Base-by-base conservation (phyloP, 2,329 filamentous ascomycete species). In the Ampelomyces quisqualis region DNA sequence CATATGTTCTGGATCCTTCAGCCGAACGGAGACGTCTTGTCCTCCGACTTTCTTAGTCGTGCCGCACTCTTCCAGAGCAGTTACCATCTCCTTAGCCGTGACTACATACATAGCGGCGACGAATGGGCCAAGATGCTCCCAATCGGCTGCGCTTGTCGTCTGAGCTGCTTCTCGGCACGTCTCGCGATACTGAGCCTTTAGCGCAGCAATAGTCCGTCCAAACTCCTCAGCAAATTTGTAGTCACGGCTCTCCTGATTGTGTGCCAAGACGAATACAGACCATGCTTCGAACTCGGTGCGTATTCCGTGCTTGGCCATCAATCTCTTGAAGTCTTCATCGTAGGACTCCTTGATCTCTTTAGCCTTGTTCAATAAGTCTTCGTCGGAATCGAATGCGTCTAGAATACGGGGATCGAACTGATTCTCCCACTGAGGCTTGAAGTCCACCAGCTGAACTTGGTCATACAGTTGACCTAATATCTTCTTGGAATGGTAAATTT, bases 161-260 rank as follows among this genome's bases (percentile, higher is more conserved):
- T 83, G 86, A 1, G 83, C 83, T 42, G 78, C 77, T 21, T 82
- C 74, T 37, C 80, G 78, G 57, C 88, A 90, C 5, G 80, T 66
- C 0, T 79, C 75, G 7, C 81, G 80, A 67, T 88, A 93, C 6
- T 81, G 76, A 6, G 85, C 74, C 57, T 84, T 88, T 19, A 97
- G 71, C 0, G 75, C 73, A 1, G 73, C 73, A 1, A 85, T 79
- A 14, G 91, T 80, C 4, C 76, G 74, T 0, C 86, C 86, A 21
- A 97, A 81, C 11, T 87, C 85, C 65, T 98, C 91, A 34, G 90
- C 84, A 33, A 90, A 80, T 58, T 93, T 95, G 72, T 94, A 97
- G 49, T 93, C 88, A 7, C 77, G 80, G 22, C 80, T 82, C 18
- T 88, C 77, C 0, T 81, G 77, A 7, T 87, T 86, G 59, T 86